These are phyloP conservation scores for Pseudogymnoascus sp. DNA, from an alignment of 2,329 filamentous ascomycete genomes.

Conservation along the genomic window DNA sequence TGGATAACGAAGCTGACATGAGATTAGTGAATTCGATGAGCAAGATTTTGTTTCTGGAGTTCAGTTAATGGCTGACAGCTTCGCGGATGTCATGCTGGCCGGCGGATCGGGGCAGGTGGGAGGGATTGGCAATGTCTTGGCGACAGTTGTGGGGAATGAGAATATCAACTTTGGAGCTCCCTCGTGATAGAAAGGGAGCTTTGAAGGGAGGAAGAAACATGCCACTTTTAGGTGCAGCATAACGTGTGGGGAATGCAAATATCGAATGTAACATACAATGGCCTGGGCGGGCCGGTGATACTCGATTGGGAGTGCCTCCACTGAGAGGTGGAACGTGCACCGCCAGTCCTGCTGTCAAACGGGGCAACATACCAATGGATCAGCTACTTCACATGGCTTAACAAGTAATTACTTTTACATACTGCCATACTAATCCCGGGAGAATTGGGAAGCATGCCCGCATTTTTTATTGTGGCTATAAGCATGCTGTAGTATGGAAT, in stretches of 20 bases:
- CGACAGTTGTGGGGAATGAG: slow-evolving; percentile 24
- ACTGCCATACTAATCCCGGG: neutral
- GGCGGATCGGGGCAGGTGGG: slow-evolving; percentile 42
- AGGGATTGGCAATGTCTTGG: slow-evolving; percentile 44
- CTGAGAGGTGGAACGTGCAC: neutral
- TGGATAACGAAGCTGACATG: neutral
- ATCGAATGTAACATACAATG: neutral
- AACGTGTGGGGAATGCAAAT: neutral
- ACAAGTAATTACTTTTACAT: neutral
- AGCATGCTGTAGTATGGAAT: neutral
- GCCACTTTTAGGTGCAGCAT: neutral
- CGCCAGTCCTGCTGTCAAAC: neutral
- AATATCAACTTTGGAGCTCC: slow-evolving; percentile 13
- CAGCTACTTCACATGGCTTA: neutral
- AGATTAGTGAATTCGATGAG: slow-evolving; percentile 44
- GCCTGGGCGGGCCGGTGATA: neutral
- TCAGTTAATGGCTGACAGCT: slow-evolving; percentile 48
- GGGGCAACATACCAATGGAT: neutral
- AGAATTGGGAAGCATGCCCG: neutral
- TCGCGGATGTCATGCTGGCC: slow-evolving; percentile 42
- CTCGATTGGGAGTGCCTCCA: neutral
- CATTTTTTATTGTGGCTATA: neutral
- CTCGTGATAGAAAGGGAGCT: neutral
- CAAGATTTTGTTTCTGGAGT: slow-evolving; percentile 47
- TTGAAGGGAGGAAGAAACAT: neutral